Base-by-base conservation (phyloP, 192 early-diverging fungal species). In the Podila epicladia region DNA sequence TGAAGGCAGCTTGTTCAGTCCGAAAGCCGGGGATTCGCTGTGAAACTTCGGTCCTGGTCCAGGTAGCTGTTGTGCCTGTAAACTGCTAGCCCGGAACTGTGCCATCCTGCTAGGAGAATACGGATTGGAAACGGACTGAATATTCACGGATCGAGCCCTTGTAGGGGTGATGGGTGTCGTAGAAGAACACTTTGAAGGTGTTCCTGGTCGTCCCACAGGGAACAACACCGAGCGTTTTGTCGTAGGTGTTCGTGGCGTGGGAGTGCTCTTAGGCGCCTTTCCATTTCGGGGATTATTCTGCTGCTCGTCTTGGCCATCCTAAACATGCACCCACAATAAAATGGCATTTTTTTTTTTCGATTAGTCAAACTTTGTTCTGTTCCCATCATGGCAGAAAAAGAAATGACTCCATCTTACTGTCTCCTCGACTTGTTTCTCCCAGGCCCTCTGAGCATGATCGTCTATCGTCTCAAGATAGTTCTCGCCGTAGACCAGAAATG, bases 401-500 rank as follows among this genome's bases (percentile, higher is more conserved):
- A 31, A 31, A 11, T 3, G 20, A 4, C 11, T 4, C 12, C 53
- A 59, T 2, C 76, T 59, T 73, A 73, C 77, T 55, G 69, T 73
- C 53, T 80, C 77, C 57, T 73, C 72, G 24, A 73, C 67, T 31
- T 73, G 69, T 65, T 71, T 71, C 50, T 80, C 77, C 3, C 77
- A 60, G 0, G 77, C 77, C 37, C 69, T 29, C 35, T 72, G 65
- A 24, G 70, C 77, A 65, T 72, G 71, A 9, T 38, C 22, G 32
- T 80, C 64, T 71, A 80, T 80, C 6, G 66, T 73, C 2, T 72
- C 38, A 64, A 80, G 69, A 37, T 86, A 88, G 19, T 75, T 51
- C 59, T 86, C 74, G 20, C 87, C 87, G 73, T 79, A 85, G 0
- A 86, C 83, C 53, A 82, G 38, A 37, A 88, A 88, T 9, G 83